Evolutionary conservation across 2,329 filamentous ascomycete genomes (phyloP), one percentile per base, ranked within the genome.

Genomic region (Penicillium concentricum): DNA sequence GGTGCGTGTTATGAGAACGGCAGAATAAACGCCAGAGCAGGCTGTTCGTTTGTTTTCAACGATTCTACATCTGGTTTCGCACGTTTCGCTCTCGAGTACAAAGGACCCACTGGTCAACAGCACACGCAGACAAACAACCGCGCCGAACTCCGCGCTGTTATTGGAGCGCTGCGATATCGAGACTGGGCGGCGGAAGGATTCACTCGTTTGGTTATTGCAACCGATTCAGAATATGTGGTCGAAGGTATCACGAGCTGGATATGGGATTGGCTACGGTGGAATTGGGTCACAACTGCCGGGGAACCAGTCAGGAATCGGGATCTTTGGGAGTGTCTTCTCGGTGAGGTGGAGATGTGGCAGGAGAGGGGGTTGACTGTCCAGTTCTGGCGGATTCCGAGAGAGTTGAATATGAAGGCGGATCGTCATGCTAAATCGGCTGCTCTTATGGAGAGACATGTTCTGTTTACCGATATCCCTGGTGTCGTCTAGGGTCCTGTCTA

Each of bases 101-200:
- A 35, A n/a, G 44, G 44, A 1, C 44, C 44, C 30, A 24, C 15
- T n/a, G 30, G 20, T 8, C 18, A 46, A 24, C 44, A 46, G 0
- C 56, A 66, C 38, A 45, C 61, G 8, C 77, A 79, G 57, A 83
- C 75, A 20, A 83, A 75, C 70, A 81, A 83, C 61, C 75, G 82
- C 5, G 83, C 83, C 3, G 80, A 84, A 65, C 76, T 86, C 7
- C 82, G 82, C 15, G 82, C 82, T 5, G 79, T 79, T 7, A 77
- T 84, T 44, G 79, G 74, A 3, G 83, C 78, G 2, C 72, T 85
- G 34, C 71, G 76, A 26, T 78, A 74, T 60, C 69, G 74, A 3
- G 16, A 66, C 58, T 84, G 81, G 81, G 22, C 16, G 0, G 69
- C 64, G 5, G 79, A 83, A 57, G 74, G 65, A 63, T 77, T 54